Conservation (phyloP, 345 rosid species). For the Citrus maxima region DNA sequence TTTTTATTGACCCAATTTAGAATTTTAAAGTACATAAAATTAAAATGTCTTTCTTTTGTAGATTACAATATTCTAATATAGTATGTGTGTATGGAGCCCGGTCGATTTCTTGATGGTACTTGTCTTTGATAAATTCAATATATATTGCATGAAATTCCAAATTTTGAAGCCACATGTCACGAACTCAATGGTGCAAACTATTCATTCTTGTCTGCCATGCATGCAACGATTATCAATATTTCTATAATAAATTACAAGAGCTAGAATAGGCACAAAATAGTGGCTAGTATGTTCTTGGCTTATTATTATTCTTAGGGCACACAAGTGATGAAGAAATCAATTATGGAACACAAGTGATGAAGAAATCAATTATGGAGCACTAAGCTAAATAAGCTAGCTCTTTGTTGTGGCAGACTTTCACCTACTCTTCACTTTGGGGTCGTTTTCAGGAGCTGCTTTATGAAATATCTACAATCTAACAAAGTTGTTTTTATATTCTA, state of each 20-base stretch:
- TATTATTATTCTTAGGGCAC: neutral
- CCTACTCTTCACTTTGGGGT: conserved; percentile 14
- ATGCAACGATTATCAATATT: neutral
- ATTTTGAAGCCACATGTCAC: conserved; percentile 1
- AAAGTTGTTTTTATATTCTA: neutral
- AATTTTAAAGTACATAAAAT: neutral
- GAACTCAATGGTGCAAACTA: neutral
- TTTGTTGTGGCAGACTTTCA: conserved; percentile 7
- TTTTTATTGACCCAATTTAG: neutral
- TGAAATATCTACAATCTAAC: neutral
- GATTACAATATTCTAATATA: neutral
- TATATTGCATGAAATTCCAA: neutral
- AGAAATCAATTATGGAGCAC: conserved; percentile 24
- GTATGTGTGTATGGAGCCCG: neutral
- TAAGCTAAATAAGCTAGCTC: neutral
- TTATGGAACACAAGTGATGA: conserved; percentile 20
- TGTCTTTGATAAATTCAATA: neutral
- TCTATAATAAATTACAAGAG: neutral
- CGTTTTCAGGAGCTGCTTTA: conserved; percentile 10
- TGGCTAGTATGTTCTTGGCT: neutral
- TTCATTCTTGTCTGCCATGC: neutral
- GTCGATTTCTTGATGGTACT: neutral
- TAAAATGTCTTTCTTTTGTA: neutral
- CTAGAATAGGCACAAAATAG: neutral
- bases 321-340: conserved; percentile 14